Evolutionary conservation across 2,329 filamentous ascomycete species (phyloP), one percentile per base, ranked within the genome.

Genomic region (Karstenula rhodostoma): DNA sequence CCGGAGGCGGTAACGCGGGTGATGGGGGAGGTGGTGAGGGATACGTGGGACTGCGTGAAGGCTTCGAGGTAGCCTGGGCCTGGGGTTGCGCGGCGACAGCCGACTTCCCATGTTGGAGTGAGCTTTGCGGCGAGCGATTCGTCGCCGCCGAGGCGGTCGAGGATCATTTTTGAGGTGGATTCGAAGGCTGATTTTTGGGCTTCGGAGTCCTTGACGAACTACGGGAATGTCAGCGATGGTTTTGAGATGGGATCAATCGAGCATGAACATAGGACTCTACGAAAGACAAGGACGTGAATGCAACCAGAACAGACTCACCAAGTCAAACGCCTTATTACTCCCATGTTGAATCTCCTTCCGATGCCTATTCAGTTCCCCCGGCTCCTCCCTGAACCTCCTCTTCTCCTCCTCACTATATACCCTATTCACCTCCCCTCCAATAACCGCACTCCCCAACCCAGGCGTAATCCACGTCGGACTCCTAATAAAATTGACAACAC

Each of bases 61-160:
- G 81, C 80, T 56, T 76, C 66, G 71, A 84, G 80, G 61, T 84
- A 84, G 6, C 80, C 80, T 59, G 82, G 81, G 1, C 82, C 82
- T 1, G 80, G 80, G 0, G 79, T 82, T 48, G 82, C 73, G 46
- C 80, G 59, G 8, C 80, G 69, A 57, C 74, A 70, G 25, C 69
- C 40, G 19, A 43, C n/a, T 22, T 43, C 40, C 40, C 40, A 43
- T 1, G 17, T 43, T 8, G 67, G 69, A 12, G 68, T 71, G n/a
- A 68, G 60, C 57, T 69, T 68, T 35, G 67, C 61, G 3, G 64
- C 56, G 62, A 67, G 64, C 37, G 67, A 61, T 10, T 22, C 7
- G 6, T 19, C n/a, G 40, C 35, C 35, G 12, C 35, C 35, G 1
- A 40, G 35, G 35, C 35, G 35, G 6, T 15, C 12, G 4, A 40